Evolutionary conservation across 106 monocot species (phyloP).

Genomic region (Platanthera guangdongensis): DNA sequence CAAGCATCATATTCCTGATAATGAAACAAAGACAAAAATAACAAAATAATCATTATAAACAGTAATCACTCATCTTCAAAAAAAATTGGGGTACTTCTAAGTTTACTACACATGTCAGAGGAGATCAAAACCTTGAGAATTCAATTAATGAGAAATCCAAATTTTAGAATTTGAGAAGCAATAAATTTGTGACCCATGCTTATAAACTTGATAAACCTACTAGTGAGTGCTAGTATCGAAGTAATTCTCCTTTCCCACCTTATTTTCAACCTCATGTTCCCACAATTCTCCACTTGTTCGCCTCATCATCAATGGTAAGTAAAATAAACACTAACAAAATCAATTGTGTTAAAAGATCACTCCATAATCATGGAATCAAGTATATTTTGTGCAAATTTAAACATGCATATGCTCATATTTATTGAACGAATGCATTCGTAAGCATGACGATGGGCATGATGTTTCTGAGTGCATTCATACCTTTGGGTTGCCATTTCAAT

Average conservation of each 20-base stretch:
- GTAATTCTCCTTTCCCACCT: background rate
- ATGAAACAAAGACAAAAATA: background rate
- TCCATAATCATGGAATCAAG: background rate
- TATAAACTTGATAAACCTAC: background rate
- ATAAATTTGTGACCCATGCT: background rate
- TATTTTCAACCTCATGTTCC: background rate
- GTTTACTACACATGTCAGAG: background rate
- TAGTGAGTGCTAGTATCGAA: background rate
- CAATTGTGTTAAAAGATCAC: background rate
- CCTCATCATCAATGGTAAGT: background rate
- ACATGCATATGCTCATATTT: background rate
- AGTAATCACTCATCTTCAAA: background rate
- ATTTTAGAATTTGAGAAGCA: background rate
- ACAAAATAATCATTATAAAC: background rate
- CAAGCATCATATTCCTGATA: no score
- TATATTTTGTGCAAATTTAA: conserved; percentile 1
- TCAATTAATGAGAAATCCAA: background rate
- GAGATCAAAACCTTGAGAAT: background rate
- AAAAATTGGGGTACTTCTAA: background rate
- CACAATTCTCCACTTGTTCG: background rate
- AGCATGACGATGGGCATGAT: background rate
- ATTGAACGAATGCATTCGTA: background rate
- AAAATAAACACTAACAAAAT: background rate
- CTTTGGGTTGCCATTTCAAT: conserved; percentile 45
- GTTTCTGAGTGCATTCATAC: conserved; percentile 24